phyloP scores from a whole-genome alignment of 2,329 filamentous ascomycete species.

The Elsinoe fawcettii region DNA sequence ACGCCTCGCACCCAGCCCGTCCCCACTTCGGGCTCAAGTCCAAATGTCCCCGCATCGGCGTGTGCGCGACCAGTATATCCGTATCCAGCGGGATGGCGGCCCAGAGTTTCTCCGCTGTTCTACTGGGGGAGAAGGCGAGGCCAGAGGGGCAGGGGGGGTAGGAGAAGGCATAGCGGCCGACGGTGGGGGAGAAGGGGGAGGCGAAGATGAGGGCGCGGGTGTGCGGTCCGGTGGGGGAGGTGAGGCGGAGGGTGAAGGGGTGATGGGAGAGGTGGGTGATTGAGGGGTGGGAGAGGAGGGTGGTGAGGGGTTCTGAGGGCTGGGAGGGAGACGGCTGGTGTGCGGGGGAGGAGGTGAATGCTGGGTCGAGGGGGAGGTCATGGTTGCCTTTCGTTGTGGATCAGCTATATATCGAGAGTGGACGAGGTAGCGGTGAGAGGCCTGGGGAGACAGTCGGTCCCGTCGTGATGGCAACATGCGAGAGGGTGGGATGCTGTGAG shows the following conservation, averaged over 20 bases:
- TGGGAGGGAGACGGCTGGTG: conserved; percentile 45
- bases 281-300: conserved; percentile 44
- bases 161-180: conserved; percentile 25
- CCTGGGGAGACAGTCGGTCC: too few relatives aligned
- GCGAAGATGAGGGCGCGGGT: conserved; percentile 62
- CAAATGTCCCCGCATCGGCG: conserved; percentile 54
- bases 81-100: conserved; percentile 51
- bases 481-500: too few relatives aligned
- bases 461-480: too few relatives aligned
- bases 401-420: too few relatives aligned
- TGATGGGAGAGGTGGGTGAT: conserved; percentile 60
- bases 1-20: conserved; percentile 53
- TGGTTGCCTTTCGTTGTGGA: conserved; percentile 56
- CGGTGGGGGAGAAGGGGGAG: conserved; percentile 54
- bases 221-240: conserved; percentile 45
- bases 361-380: conserved; percentile 58
- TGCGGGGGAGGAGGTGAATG: conserved; percentile 51
- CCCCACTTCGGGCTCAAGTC: conserved; percentile 38
- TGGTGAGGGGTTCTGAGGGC: conserved; percentile 39
- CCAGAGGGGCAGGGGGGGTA: conserved; percentile 5
- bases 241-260: conserved; percentile 48
- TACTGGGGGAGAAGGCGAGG: background rate
- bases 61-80: conserved; percentile 65
- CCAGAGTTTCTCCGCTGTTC: conserved; percentile 46
- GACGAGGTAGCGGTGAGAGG: background rate